Evolutionary conservation across 768 basidiomycete genomes (phyloP), one percentile per base, ranked within the genome.

Genomic region (Fistulinella prunicolor): DNA sequence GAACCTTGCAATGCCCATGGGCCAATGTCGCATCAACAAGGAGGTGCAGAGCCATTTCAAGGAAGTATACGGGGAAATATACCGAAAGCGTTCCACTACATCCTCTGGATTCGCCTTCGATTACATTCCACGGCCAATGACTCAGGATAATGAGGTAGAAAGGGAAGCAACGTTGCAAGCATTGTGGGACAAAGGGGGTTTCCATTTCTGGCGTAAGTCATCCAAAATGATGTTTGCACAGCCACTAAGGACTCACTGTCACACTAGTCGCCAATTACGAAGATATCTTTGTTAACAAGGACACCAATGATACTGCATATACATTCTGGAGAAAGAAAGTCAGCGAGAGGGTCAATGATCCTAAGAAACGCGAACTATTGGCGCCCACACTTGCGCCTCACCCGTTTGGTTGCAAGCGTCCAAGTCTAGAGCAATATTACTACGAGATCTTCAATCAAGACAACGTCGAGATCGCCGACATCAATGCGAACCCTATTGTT

Each of bases 1-100:
- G 9, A 50, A 44, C 9, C 43, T 50, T 9, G 43, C 32, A 14
- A 20, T 22, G 6, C 48, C 48, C 8, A 44, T 44, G 48, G 14
- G 28, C 24, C 49, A 44, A 19, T 19, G 7, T 26, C 13, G 8
- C 21, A 2, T 44, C 26, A 44, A 19, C 32, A 40, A 44, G 32
- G 29, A 29, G 20, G 21, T 35, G 8, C 42, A 40, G 38, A 14
- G 32, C n/a, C 36, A 23, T n/a, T 32, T 22, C 29, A 43, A 49
- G 14, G 23, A 40, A 17, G 32, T 21, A 7, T 29, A 50, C 8
- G 38, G 26, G 10, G 30, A 44, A 8, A 26, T 44, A 9, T 40
- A 35, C 32, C 9, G 9, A n/a, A 49, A 39, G 30, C 36, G 22
- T n/a, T 19, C 12, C 2, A 34, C 42, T 1, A 44, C 42, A 5